Percentiles rank a stretch among this genome's conserved stretches.
These are phyloP conservation scores for Irpex lacteus DNA, from an alignment of 1,284 basidiomycete genomes.

Conservation along the genomic window DNA sequence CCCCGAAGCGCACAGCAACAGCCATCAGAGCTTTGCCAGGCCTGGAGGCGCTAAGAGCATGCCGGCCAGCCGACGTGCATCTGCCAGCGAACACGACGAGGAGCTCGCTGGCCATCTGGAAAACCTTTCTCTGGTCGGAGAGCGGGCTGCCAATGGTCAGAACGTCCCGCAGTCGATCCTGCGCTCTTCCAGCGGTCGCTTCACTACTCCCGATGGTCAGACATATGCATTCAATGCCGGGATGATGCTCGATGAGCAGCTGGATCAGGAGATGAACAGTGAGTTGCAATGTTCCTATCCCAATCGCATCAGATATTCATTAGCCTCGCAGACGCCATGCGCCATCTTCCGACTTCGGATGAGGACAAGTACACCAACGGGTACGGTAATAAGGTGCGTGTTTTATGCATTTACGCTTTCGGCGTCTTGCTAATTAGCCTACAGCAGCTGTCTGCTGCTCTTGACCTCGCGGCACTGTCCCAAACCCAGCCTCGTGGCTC, in stretches of 20 bases:
- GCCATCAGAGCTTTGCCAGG: constrained; percentile 51
- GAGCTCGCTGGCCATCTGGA: constrained; percentile 75
- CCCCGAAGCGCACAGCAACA: constrained; percentile 57
- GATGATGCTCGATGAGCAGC: constrained; percentile 86
- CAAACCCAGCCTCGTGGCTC: constrained; percentile 73
- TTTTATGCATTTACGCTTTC: constrained; percentile 18
- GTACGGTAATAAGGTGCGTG: constrained; percentile 62
- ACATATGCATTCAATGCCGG: constrained; percentile 72
- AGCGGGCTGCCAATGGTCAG: constrained; percentile 38
- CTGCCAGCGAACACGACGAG: constrained; percentile 76
- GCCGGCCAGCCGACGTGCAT: constrained; percentile 83
- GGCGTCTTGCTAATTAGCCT: constrained; percentile 4
- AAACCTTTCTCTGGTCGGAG: constrained; percentile 61
- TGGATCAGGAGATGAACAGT: constrained; percentile 92
- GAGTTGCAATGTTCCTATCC: constrained; percentile 29
- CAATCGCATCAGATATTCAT: constrained; percentile 17
- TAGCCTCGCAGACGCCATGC: constrained; percentile 72
- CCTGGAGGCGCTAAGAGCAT: constrained; percentile 79
- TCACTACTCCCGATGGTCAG: constrained; percentile 49
- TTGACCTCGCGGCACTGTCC: constrained; percentile 88
- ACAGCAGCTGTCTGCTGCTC: constrained; percentile 72
- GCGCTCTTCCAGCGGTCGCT: constrained; percentile 43
- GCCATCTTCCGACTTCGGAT: constrained; percentile 87
- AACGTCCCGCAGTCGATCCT: constrained; percentile 41
- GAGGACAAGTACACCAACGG: constrained; percentile 78